Evolutionary conservation across 495 filamentous ascomycete genomes (phyloP).

Genomic region (Extremus antarcticus): DNA sequence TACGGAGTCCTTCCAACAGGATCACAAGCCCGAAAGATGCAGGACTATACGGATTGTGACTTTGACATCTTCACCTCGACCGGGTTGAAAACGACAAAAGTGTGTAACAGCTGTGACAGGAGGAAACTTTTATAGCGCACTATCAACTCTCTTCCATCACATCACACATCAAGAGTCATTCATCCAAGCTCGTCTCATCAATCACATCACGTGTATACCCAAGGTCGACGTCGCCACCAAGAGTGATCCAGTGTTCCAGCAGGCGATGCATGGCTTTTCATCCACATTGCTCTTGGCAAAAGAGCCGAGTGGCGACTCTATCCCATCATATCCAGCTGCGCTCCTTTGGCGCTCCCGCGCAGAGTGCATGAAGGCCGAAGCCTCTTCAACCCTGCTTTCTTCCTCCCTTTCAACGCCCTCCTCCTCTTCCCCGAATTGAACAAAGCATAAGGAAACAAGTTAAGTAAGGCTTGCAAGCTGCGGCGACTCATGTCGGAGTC

Average conservation of each 20-base stretch:
- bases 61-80: no score
- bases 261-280: background rate
- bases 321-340: no score
- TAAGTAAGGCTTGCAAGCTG: background rate
- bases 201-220: background rate
- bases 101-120: background rate
- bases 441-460: constrained; percentile 6
- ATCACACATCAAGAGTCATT: background rate
- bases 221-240: background rate
- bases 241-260: background rate
- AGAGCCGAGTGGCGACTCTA: no score
- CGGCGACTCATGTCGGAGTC: background rate
- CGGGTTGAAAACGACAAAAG: no score
- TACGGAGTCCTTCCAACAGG: no score
- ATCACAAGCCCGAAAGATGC: no score
- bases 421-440: constrained; percentile 4
- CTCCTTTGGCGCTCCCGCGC: no score
- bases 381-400: background rate
- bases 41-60: no score
- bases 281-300: background rate
- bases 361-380: no score
- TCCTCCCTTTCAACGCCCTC: background rate
- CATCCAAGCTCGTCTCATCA: background rate
- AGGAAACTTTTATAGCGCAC: background rate
- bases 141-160: constrained; percentile 3